phyloP scores from a whole-genome alignment of 176 grass and related monocot genomes.

The Stipa capillata region DNA sequence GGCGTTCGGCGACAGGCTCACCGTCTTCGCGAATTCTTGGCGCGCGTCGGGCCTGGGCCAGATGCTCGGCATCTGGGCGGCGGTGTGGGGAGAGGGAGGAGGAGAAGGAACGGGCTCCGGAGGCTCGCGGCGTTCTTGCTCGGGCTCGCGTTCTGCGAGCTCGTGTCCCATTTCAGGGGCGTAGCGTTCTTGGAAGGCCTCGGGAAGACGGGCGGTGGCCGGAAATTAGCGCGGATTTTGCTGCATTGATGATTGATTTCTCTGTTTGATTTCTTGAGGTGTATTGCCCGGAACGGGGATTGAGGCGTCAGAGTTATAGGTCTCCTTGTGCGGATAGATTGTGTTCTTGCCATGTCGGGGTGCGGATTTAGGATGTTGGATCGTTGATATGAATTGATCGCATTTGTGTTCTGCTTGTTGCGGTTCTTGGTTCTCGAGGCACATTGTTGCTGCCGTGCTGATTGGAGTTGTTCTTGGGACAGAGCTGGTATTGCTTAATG shows the following conservation, averaged over 20 bases:
- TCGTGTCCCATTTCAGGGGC: conserved; percentile 23
- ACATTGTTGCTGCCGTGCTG: not conserved
- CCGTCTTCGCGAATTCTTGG: conserved; percentile 12
- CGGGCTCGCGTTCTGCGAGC: conserved; percentile 26
- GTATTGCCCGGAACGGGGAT: not conserved
- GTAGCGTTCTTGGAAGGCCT: conserved; percentile 6
- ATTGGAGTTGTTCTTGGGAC: not conserved
- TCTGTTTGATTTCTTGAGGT: conserved; percentile 4
- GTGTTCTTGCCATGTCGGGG: not conserved
- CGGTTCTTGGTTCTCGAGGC: not conserved
- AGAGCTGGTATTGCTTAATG: not conserved
- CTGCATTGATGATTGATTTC: conserved; percentile 23
- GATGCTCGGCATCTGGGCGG: conserved; percentile 27
- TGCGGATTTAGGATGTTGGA: not conserved
- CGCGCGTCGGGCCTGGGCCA: conserved; percentile 27
- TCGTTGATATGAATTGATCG: not conserved
- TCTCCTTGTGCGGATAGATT: not conserved
- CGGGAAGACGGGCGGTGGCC: conserved; percentile 10
- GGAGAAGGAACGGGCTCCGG: conserved; percentile 2
- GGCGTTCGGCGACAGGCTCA: conserved; percentile 25
- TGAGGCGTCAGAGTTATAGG: not conserved
- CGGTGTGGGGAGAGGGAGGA: conserved; percentile 7
- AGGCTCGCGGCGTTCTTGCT: conserved; percentile 33
- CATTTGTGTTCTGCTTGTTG: not conserved
- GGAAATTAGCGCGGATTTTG: conserved; percentile 22